Evolutionary conservation across 768 basidiomycete species (phyloP).

Genomic region (Hygrocybe coccinea): DNA sequence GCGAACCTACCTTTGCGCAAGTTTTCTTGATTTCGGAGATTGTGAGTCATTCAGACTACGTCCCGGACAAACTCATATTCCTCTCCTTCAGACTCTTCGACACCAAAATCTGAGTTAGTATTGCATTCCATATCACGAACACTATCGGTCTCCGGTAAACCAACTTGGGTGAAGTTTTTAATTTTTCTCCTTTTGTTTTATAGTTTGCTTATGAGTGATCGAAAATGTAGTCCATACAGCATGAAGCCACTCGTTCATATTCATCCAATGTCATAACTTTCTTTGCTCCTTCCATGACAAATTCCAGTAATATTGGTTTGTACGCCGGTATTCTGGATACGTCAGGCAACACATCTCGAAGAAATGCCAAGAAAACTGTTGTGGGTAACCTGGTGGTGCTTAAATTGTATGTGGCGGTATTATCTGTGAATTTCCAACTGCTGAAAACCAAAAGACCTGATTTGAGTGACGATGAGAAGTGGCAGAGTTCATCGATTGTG

Average conservation of each 20-base stretch:
- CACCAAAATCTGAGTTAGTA: conserved; percentile 37
- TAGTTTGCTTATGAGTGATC: conserved; percentile 8
- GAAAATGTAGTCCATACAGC: conserved; percentile 28
- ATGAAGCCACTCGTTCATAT: conserved; percentile 37
- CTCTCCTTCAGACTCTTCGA: conserved; percentile 28
- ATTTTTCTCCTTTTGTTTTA: background rate
- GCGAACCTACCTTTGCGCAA: conserved; percentile 45
- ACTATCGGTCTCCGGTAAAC: conserved; percentile 16
- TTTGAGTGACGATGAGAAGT: conserved; percentile 46
- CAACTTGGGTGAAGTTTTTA: conserved; percentile 38
- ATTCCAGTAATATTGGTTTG: conserved; percentile 32
- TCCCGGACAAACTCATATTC: background rate
- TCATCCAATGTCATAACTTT: conserved; percentile 44
- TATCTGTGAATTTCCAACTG: background rate
- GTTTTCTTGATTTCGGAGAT: conserved; percentile 55
- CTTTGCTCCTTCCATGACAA: conserved; percentile 34
- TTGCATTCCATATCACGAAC: conserved; percentile 30
- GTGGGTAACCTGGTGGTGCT: conserved; percentile 50
- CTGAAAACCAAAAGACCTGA: conserved; percentile 40
- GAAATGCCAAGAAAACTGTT: conserved; percentile 33
- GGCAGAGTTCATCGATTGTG: conserved; percentile 46
- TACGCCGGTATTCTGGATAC: conserved; percentile 46
- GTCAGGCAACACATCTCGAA: conserved; percentile 37
- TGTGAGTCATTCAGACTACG: conserved; percentile 38
- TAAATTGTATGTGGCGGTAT: conserved; percentile 43